Percentiles rank a stretch among this genome's conserved stretches.
Evolutionary conservation across 257 asterid species (phyloP).

Genomic region (Coffea eugenioides): DNA sequence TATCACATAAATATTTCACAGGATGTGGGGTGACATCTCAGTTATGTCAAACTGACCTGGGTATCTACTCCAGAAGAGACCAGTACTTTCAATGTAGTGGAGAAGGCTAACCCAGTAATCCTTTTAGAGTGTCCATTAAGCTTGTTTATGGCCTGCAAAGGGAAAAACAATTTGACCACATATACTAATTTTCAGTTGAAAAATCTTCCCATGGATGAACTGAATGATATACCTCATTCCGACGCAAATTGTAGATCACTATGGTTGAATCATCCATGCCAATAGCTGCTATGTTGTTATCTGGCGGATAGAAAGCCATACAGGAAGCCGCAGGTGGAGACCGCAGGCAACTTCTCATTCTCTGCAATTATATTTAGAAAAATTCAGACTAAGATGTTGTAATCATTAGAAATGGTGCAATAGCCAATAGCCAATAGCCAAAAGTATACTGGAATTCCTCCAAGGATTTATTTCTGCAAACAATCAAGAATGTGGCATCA

Average conservation of each 20-base stretch:
- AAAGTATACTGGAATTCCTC: no score
- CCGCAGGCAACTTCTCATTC: conserved; percentile 42
- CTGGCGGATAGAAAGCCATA: conserved; percentile 61
- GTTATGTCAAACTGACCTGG: conserved; percentile 36
- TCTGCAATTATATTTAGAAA: conserved; percentile 33
- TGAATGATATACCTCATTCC: conserved; percentile 38
- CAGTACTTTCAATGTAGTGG: conserved; percentile 42
- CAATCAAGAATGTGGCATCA: neutral
- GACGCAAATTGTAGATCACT: conserved; percentile 58
- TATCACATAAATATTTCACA: neutral
- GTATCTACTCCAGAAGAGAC: conserved; percentile 61
- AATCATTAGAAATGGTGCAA: no score
- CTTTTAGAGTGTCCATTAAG: conserved; percentile 63
- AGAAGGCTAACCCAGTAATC: conserved; percentile 63
- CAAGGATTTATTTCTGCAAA: neutral
- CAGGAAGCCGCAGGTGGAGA: conserved; percentile 66
- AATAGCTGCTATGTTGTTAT: conserved; percentile 63
- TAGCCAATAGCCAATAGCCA: neutral
- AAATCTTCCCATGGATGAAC: neutral
- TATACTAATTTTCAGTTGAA: neutral
- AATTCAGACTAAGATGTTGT: neutral
- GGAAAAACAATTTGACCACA: neutral
- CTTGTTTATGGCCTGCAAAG: conserved; percentile 44
- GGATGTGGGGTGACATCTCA: neutral
- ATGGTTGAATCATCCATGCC: conserved; percentile 73